Conservation (phyloP, 2,329 filamentous ascomycete genomes). For the Diaporthe ampelina region DNA sequence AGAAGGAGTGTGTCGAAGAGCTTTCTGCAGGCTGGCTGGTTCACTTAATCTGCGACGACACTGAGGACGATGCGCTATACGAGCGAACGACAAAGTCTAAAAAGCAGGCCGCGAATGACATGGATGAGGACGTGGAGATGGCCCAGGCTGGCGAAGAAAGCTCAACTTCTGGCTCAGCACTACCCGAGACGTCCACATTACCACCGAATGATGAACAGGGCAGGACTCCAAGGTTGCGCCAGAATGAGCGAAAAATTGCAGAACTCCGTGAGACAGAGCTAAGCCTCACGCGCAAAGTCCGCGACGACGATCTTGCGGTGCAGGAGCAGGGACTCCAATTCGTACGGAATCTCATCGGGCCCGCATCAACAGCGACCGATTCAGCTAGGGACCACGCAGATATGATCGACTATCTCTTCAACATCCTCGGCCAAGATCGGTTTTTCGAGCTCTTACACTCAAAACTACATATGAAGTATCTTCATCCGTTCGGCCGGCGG, state of each 20-base stretch:
- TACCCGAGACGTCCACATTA: constrained; percentile 42
- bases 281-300: constrained; percentile 75
- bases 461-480: constrained; percentile 77
- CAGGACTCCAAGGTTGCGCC: constrained; percentile 59
- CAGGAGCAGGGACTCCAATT: constrained; percentile 94
- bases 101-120: constrained; percentile 47
- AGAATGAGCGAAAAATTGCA: constrained; percentile 64
- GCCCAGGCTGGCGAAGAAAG: constrained; percentile 61
- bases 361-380: constrained; percentile 66
- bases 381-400: constrained; percentile 66
- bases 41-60: constrained; percentile 78
- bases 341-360: constrained; percentile 88
- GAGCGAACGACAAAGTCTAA: constrained; percentile 44
- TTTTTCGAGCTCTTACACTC: constrained; percentile 85
- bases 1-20: constrained; percentile 82
- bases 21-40: constrained; percentile 86
- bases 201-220: constrained; percentile 44
- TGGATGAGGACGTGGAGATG: constrained; percentile 73
- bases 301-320: constrained; percentile 84
- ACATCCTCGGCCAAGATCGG: constrained; percentile 79
- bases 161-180: constrained; percentile 44
- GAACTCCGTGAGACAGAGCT: constrained; percentile 75
- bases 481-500: constrained; percentile 66
- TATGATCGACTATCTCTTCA: constrained; percentile 90
- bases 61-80: constrained; percentile 65